Evolutionary conservation across 306 rosid genomes (phyloP).

Genomic region (Vigna nakashimae): DNA sequence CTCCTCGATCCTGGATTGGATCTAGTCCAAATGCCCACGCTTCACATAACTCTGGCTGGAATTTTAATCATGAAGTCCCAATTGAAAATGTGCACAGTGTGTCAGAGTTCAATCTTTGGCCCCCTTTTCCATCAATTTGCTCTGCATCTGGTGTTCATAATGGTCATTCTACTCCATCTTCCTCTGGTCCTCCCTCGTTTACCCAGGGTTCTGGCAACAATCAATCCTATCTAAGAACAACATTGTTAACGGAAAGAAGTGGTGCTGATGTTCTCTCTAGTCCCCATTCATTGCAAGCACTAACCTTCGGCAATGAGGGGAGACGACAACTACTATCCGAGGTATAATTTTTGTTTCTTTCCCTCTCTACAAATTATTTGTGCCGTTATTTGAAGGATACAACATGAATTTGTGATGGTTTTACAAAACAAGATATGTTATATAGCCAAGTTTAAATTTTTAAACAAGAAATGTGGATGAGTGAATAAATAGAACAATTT

Average conservation of each 20-base stretch:
- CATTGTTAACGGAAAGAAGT: constrained; percentile 68
- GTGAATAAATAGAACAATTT: neutral
- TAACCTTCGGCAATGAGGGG: constrained; percentile 79
- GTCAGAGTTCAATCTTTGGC: constrained; percentile 75
- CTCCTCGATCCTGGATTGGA: constrained; percentile 64
- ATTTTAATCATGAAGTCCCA: constrained; percentile 58
- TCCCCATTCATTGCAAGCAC: constrained; percentile 64
- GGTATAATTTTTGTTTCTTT: constrained; percentile 56
- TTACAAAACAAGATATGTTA: constrained; percentile 12
- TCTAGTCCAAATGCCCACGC: constrained; percentile 61
- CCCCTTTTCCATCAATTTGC: constrained; percentile 68
- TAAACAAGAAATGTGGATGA: constrained; percentile 9
- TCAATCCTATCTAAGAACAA: constrained; percentile 63
- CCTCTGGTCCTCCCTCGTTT: constrained; percentile 62
- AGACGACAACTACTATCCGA: constrained; percentile 83
- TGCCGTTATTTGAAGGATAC: constrained; percentile 35
- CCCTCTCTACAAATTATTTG: constrained; percentile 24
- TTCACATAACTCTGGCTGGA: constrained; percentile 62
- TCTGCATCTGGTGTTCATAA: constrained; percentile 62
- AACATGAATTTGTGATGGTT: constrained; percentile 27
- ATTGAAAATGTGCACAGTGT: constrained; percentile 62
- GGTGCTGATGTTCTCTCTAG: constrained; percentile 60
- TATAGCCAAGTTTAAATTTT: constrained; percentile 14
- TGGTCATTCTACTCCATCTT: constrained; percentile 57
- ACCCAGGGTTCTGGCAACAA: constrained; percentile 63